Conservation (phyloP, 495 filamentous ascomycete genomes). For the Sordaria brevicollis region DNA sequence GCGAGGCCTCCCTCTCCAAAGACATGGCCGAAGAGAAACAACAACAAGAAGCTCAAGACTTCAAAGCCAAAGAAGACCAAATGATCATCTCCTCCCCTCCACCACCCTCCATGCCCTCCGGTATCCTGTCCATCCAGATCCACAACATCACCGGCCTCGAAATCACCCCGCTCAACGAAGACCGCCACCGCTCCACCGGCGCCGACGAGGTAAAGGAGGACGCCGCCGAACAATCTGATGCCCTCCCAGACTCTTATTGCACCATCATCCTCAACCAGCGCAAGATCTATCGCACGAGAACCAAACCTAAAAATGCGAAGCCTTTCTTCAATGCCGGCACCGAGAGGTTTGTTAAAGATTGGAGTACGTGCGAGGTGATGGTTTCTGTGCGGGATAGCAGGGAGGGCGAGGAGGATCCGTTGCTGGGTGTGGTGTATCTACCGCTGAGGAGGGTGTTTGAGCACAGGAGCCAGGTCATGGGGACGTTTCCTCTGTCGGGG, state of each 20-base stretch:
- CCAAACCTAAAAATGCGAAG: constrained; percentile 66
- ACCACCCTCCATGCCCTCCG: constrained; percentile 42
- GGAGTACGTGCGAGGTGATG: constrained; percentile 51
- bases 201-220: constrained; percentile 37
- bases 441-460: constrained; percentile 47
- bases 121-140: constrained; percentile 58
- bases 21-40: constrained; percentile 44
- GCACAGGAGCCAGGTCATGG: constrained; percentile 47
- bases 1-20: constrained; percentile 41
- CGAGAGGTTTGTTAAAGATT: constrained; percentile 60
- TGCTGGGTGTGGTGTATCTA: constrained; percentile 58
- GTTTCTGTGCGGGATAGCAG: constrained; percentile 54
- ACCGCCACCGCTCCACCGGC: constrained; percentile 20
- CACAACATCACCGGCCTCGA: constrained; percentile 65
- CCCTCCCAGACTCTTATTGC: constrained; percentile 57
- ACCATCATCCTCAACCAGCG: constrained; percentile 61
- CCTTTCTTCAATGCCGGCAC: constrained; percentile 74
- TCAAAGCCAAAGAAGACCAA: constrained; percentile 36
- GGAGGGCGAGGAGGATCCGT: constrained; percentile 53
- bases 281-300: constrained; percentile 59
- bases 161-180: constrained; percentile 40
- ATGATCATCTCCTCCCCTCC: constrained; percentile 53
- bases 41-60: constrained; percentile 54
- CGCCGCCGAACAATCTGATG: constrained; percentile 48
- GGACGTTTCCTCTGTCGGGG: constrained; percentile 48